Percentiles rank a stretch among this genome's conserved stretches.
Evolutionary conservation across 805 yeast genomes (phyloP).

Genomic region (Saturnispora ahearnii): DNA sequence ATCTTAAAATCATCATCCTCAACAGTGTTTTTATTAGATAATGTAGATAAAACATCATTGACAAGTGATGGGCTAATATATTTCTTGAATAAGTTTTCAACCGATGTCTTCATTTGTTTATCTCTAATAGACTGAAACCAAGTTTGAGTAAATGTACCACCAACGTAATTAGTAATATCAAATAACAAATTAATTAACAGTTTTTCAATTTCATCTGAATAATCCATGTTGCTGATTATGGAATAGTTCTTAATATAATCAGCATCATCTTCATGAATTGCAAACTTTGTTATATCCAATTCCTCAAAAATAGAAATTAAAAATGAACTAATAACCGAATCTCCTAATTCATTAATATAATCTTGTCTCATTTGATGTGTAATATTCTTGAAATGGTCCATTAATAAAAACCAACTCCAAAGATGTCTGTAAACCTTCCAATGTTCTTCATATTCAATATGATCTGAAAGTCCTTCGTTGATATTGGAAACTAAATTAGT

Average conservation of each 20-base stretch:
- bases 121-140: slow-evolving; percentile 72
- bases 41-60: slow-evolving; percentile 38
- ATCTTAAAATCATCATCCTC: slow-evolving; percentile 44
- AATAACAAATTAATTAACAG: slow-evolving; percentile 44
- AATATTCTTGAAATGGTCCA: slow-evolving; percentile 53
- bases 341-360: slow-evolving; percentile 51
- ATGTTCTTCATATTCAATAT: slow-evolving; percentile 32
- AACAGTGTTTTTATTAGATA: slow-evolving; percentile 22
- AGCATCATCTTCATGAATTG: slow-evolving; percentile 18
- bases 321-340: slow-evolving; percentile 39
- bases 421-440: slow-evolving; percentile 35
- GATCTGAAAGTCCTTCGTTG: slow-evolving; percentile 26
- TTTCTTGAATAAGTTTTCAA: slow-evolving; percentile 55
- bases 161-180: slow-evolving; percentile 39
- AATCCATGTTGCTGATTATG: slow-evolving; percentile 12
- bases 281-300: slow-evolving; percentile 26
- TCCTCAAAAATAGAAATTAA: slow-evolving; percentile 48
- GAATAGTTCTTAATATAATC: slow-evolving; percentile 22
- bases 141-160: slow-evolving; percentile 50
- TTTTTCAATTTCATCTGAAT: slow-evolving; percentile 29
- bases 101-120: slow-evolving; percentile 46
- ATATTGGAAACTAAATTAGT: slow-evolving; percentile 30
- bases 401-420: slow-evolving; percentile 62
- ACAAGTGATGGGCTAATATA: slow-evolving; percentile 60
- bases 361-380: slow-evolving; percentile 54